phyloP scores from a whole-genome alignment of 805 yeast species.

The Wickerhamomyces ciferrii region DNA sequence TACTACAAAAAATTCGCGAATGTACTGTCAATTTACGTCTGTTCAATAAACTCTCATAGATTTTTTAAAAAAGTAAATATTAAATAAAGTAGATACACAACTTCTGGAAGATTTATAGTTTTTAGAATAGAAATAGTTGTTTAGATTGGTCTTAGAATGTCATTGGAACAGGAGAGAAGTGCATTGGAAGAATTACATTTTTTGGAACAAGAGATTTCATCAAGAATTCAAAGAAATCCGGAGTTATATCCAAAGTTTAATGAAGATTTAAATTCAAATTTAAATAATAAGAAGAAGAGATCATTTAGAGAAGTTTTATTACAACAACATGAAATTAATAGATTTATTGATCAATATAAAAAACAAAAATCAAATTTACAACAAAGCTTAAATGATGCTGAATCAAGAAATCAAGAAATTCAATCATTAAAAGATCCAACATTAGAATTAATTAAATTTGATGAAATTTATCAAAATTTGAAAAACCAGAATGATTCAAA shows the following conservation, averaged over 20 bases:
- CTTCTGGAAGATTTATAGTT: not conserved
- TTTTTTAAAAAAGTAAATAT: too few species aligned
- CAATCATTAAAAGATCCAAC: constrained; percentile 19
- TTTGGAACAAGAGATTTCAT: constrained; percentile 61
- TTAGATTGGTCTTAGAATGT: too few species aligned
- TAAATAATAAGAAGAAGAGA: constrained; percentile 31
- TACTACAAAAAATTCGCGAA: not conserved
- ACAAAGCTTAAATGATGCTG: constrained; percentile 17
- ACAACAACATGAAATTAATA: constrained; percentile 64
- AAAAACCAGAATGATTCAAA: constrained; percentile 24
- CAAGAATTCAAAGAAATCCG: constrained; percentile 60
- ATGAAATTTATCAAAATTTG: constrained; percentile 26
- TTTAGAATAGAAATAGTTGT: too few species aligned
- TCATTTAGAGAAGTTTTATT: constrained; percentile 45
- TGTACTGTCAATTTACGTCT: constrained; percentile 36
- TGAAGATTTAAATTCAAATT: constrained; percentile 22
- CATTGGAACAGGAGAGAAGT: constrained; percentile 33
- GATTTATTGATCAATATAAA: constrained; percentile 43
- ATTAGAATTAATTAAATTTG: constrained; percentile 31
- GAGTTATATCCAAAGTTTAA: constrained; percentile 34
- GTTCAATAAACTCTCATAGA: not conserved
- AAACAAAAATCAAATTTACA: constrained; percentile 18
- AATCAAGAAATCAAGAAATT: constrained; percentile 1
- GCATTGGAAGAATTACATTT: constrained; percentile 62
- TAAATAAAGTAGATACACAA: not conserved